Evolutionary conservation across 768 basidiomycete species (phyloP), one percentile per base, ranked within the genome.

Genomic region (Suillus paluster): DNA sequence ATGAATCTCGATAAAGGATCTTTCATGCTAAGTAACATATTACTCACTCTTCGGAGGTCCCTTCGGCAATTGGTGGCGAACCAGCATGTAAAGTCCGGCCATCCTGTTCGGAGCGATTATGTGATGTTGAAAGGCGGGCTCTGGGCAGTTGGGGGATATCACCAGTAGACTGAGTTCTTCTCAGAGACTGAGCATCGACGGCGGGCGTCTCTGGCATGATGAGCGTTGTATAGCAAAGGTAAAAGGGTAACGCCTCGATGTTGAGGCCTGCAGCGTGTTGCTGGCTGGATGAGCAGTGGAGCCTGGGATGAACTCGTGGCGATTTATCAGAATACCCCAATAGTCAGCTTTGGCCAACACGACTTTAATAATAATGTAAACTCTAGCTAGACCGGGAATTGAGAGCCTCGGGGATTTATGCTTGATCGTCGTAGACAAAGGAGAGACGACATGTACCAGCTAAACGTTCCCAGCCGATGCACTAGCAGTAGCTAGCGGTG

Each of bases 151-250:
- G 70, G 34, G 71, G 70, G 54, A 77, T 74, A 66, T 75, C 68
- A 1, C 74, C 74, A 33, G 76, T 76, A 1, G 74, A 77, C 64
- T 73, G 76, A 10, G 74, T 76, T 58, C 76, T 66, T 54, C 76
- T 70, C 27, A 75, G 68, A 63, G 70, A 70, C 66, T 75, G 74
- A 57, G 72, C 71, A 66, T 77, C 74, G 56, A 65, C 59, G 42
- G 69, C 57, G 23, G 66, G 65, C 48, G 68, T 50, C 36, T 66
- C 67, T 49, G 75, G 63, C 74, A 75, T 75, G 63, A 58, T 65
- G 71, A 68, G 61, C 46, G 73, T 69, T 64, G 30, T 23, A 52
- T 60, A 33, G 41, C 39, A 65, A 65, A 57, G 64, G 66, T 60
- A 66, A 56, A 30, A 49, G 38, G 45, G 33, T 49, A 53, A 46